phyloP scores from a whole-genome alignment of 768 basidiomycete species.

The Russula lepida region DNA sequence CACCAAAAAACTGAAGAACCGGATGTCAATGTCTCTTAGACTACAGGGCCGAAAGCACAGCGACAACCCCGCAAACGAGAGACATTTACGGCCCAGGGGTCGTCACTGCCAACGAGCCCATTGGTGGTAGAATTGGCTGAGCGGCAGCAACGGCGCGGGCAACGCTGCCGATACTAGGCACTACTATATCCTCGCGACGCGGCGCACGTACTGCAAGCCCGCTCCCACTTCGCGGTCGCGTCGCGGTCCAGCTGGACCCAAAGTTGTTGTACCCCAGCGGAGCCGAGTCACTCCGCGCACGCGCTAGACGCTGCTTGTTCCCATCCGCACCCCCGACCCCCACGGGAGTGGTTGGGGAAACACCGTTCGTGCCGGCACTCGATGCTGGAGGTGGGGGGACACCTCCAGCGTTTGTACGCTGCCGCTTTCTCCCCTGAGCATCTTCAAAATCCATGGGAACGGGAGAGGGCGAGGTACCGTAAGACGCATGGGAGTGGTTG shows the following conservation, averaged over 20 bases:
- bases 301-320: conserved; percentile 36
- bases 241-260: conserved; percentile 28
- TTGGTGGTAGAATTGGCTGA: conserved; percentile 7
- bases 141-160: conserved; percentile 6
- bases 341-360: neutral
- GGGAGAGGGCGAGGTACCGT: conserved; percentile 28
- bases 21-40: neutral
- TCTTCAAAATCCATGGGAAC: conserved; percentile 28
- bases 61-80: neutral
- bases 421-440: conserved; percentile 38
- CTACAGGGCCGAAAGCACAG: neutral
- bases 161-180: conserved; percentile 18
- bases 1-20: neutral
- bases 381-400: neutral
- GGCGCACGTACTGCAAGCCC: conserved; percentile 26
- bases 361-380: conserved; percentile 4
- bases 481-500: conserved; percentile 23
- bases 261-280: conserved; percentile 47
- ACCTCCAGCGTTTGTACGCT: conserved; percentile 32
- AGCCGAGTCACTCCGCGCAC: conserved; percentile 63
- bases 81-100: conserved; percentile 15
- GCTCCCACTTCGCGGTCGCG: conserved; percentile 32
- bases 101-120: conserved; percentile 9
- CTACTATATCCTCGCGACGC: conserved; percentile 17
- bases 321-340: conserved; percentile 17